Evolutionary conservation across 2,329 filamentous ascomycete genomes (phyloP).

Genomic region (Paramyrothecium roridum): DNA sequence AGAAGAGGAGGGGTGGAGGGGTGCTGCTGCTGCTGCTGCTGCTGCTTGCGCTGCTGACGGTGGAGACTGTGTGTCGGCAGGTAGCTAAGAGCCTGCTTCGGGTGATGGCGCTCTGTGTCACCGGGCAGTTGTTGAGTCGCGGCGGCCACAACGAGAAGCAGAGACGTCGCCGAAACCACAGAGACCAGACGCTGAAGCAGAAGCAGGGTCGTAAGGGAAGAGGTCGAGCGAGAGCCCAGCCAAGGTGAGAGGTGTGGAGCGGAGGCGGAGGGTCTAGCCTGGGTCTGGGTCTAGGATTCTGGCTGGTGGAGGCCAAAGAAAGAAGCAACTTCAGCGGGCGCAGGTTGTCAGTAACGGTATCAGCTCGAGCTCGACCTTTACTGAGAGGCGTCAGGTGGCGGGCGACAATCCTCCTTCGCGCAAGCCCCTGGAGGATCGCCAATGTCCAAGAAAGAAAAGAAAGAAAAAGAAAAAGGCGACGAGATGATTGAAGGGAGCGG

Average conservation of each 20-base stretch:
- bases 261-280: background rate
- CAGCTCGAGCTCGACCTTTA: background rate
- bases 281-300: background rate
- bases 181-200: background rate
- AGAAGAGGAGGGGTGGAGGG: slow-evolving; percentile 4
- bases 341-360: background rate
- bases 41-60: too few relatives aligned
- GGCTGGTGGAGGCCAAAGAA: background rate
- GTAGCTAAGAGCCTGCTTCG: background rate
- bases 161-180: background rate
- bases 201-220: background rate
- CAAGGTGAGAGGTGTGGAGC: background rate
- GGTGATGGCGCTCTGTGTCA: background rate
- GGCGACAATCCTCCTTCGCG: too few relatives aligned
- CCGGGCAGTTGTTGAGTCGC: background rate
- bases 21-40: slow-evolving; percentile 9
- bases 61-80: slow-evolving; percentile 1
- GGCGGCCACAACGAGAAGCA: background rate
- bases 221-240: background rate
- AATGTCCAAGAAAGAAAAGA: too few relatives aligned
- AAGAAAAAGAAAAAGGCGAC: too few relatives aligned
- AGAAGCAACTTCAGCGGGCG: background rate
- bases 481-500: too few relatives aligned
- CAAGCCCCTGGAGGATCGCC: too few relatives aligned
- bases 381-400: background rate